These are phyloP conservation scores for Leucocoprinus birnbaumii DNA, from an alignment of 768 basidiomycete genomes.

Conservation along the genomic window DNA sequence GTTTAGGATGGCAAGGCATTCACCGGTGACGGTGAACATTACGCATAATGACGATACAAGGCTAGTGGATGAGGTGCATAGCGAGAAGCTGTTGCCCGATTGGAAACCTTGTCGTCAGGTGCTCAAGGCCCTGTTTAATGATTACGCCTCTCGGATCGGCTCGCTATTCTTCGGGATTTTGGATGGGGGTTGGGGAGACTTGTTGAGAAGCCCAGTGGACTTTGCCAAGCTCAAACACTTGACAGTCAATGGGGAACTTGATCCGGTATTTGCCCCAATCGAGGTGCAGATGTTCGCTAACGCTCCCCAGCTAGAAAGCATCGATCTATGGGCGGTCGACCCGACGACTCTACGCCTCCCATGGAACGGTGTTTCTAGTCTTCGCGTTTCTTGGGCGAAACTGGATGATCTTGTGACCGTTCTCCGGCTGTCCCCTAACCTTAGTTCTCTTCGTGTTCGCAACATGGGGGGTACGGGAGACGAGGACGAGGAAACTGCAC, in stretches of 20 bases:
- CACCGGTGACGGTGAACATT: slow-evolving; percentile 8
- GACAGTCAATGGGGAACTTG: slow-evolving; percentile 8
- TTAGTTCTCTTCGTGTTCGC: slow-evolving; percentile 3
- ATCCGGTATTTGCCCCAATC: slow-evolving; percentile 8
- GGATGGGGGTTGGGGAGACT: slow-evolving; percentile 12
- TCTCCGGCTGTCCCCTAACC: slow-evolving; percentile 2
- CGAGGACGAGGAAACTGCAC: background rate
- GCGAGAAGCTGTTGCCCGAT: slow-evolving; percentile 12
- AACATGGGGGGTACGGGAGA: slow-evolving; percentile 2
- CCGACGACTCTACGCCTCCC: slow-evolving; percentile 5
- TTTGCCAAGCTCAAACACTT: slow-evolving; percentile 5
- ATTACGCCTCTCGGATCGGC: slow-evolving; percentile 1
- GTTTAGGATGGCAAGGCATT: slow-evolving; percentile 10
- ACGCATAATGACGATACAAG: slow-evolving; percentile 11
- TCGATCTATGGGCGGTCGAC: slow-evolving; percentile 11
- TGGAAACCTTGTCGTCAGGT: slow-evolving; percentile 11
- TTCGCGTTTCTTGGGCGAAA: slow-evolving; percentile 6
- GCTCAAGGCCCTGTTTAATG: slow-evolving; percentile 3
- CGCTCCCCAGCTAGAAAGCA: slow-evolving; percentile 4
- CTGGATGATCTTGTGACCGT: slow-evolving; percentile 3
- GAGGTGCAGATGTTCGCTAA: slow-evolving; percentile 7
- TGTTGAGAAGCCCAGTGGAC: slow-evolving; percentile 8
- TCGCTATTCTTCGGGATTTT: slow-evolving; percentile 12
- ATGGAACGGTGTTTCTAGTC: slow-evolving; percentile 2
- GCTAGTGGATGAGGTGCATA: slow-evolving; percentile 11